These are phyloP conservation scores for Stemphylium lycopersici DNA, from an alignment of 2,329 filamentous ascomycete species.

Conservation along the genomic window DNA sequence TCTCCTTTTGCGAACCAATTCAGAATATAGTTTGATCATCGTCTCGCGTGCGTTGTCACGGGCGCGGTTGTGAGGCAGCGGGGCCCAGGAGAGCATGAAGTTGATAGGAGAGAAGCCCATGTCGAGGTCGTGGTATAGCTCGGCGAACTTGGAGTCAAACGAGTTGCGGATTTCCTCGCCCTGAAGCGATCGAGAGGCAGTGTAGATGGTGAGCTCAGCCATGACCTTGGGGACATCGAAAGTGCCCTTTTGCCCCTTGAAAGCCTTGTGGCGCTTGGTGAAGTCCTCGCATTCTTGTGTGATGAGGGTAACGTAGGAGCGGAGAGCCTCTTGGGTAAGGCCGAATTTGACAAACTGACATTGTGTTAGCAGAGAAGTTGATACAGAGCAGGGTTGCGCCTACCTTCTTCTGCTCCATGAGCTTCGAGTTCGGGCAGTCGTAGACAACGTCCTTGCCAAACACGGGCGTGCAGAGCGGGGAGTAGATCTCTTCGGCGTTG, in stretches of 20 bases:
- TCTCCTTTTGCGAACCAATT: slow-evolving; percentile 77
- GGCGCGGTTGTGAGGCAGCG: slow-evolving; percentile 84
- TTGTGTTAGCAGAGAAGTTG: slow-evolving; percentile 10
- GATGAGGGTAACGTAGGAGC: slow-evolving; percentile 79
- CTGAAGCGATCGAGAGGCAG: slow-evolving; percentile 83
- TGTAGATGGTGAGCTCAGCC: slow-evolving; percentile 89
- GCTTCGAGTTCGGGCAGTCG: slow-evolving; percentile 86
- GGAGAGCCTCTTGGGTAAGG: slow-evolving; percentile 76
- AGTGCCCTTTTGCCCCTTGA: slow-evolving; percentile 71
- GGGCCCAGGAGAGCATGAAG: slow-evolving; percentile 88
- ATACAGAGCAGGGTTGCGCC: slow-evolving; percentile 19
- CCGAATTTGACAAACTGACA: slow-evolving; percentile 78
- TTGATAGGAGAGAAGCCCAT: slow-evolving; percentile 90
- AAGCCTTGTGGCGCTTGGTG: slow-evolving; percentile 69
- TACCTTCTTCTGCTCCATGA: slow-evolving; percentile 97
- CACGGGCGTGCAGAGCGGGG: slow-evolving; percentile 70
- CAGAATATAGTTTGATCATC: slow-evolving; percentile 80
- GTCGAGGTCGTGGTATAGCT: slow-evolving; percentile 86
- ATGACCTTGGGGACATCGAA: slow-evolving; percentile 76
- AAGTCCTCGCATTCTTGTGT: slow-evolving; percentile 75
- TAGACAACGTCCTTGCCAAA: slow-evolving; percentile 90
- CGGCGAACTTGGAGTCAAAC: slow-evolving; percentile 80
- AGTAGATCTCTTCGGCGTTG: slow-evolving; percentile 89
- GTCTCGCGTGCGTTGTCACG: slow-evolving; percentile 81
- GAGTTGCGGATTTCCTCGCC: slow-evolving; percentile 80